These are phyloP conservation scores for Trametes cingulata DNA, from an alignment of 768 basidiomycete genomes.

Conservation along the genomic window DNA sequence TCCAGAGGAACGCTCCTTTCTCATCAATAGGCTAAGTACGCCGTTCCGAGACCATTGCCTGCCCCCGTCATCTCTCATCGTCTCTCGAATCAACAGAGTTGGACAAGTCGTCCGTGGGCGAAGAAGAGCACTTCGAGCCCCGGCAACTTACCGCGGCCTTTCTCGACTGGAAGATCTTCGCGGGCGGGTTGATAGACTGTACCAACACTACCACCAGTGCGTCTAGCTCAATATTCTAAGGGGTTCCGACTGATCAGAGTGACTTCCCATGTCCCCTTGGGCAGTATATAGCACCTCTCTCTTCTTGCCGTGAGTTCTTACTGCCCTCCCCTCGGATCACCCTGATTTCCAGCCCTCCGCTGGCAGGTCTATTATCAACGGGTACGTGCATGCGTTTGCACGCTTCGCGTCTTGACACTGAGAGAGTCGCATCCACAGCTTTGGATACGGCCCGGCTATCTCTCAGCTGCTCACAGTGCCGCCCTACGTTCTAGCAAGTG, in stretches of 20 bases:
- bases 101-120: constrained; percentile 53
- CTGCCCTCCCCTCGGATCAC: too few species aligned
- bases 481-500: constrained; percentile 56
- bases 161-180: constrained; percentile 66
- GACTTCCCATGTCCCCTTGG: background rate
- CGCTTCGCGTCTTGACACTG: background rate
- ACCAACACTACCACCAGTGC: constrained; percentile 57
- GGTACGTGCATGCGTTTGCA: constrained; percentile 32
- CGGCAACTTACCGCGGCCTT: constrained; percentile 56
- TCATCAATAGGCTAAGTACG: constrained; percentile 58
- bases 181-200: constrained; percentile 57
- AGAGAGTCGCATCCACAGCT: constrained; percentile 36
- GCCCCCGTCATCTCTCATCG: too few species aligned
- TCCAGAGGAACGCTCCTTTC: constrained; percentile 54
- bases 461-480: constrained; percentile 70
- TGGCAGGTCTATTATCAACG: constrained; percentile 59
- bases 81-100: too few species aligned
- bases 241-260: background rate
- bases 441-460: constrained; percentile 56
- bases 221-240: constrained; percentile 28
- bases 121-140: constrained; percentile 58
- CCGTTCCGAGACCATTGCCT: background rate
- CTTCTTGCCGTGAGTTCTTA: constrained; percentile 58
- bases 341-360: too few species aligned
- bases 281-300: constrained; percentile 67